Percentiles rank a stretch among this genome's conserved stretches.
Conservation (phyloP, 179 eudicot species). For the Spergularia azorica region DNA sequence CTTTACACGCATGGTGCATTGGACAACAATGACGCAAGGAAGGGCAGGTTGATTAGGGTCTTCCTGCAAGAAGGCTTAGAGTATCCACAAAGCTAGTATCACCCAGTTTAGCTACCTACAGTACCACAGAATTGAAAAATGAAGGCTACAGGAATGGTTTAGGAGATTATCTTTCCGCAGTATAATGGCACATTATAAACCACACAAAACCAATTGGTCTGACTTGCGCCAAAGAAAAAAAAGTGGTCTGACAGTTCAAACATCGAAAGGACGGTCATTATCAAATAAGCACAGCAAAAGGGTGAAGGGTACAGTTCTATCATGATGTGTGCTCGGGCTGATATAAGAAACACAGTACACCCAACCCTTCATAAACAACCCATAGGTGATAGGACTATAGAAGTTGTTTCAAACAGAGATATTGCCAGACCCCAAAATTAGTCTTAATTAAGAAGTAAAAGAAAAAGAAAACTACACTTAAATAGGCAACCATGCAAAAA, state of each 20-base stretch:
- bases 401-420: too few relatives aligned
- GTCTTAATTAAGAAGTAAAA: too few relatives aligned
- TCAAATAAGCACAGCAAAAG: background rate
- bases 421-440: too few relatives aligned
- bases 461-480: too few relatives aligned
- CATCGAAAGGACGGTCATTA: background rate
- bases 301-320: background rate
- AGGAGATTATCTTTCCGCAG: background rate
- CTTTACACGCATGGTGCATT: background rate
- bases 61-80: constrained; percentile 1
- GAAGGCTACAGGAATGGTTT: background rate
- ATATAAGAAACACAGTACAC: too few relatives aligned
- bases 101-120: too few relatives aligned
- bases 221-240: too few relatives aligned
- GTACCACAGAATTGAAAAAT: too few relatives aligned
- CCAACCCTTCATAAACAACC: too few relatives aligned
- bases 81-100: background rate
- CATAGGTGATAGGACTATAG: too few relatives aligned
- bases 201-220: background rate
- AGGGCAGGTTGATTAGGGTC: background rate
- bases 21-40: background rate
- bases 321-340: too few relatives aligned
- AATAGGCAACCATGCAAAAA: too few relatives aligned
- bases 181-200: background rate
- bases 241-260: background rate